A percentile compares a stretch with the other conserved stretches of the same genome.
Evolutionary conservation across 73 alveolate species (phyloP).

Genomic region (Blepharisma japonicum): DNA sequence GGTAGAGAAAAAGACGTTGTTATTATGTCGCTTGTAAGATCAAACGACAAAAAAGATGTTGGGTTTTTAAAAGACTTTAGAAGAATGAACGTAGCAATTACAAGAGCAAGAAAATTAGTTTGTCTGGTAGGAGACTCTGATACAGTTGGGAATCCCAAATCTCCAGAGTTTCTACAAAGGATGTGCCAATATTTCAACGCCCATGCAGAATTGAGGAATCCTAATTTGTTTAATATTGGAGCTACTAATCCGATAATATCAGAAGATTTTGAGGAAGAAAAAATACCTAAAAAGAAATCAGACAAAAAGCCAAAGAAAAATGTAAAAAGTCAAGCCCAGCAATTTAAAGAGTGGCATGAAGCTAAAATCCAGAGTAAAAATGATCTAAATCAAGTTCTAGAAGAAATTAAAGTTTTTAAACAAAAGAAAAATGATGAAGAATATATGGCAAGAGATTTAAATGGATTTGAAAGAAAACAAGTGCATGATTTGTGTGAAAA

Average conservation of each 20-base stretch:
- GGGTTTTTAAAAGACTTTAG: conserved; percentile 95
- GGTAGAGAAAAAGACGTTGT: conserved; percentile 99
- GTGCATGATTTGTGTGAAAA: conserved; percentile 63
- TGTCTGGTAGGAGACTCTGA: conserved; percentile 89
- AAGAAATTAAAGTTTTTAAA: conserved; percentile 5
- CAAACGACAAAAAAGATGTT: conserved; percentile 84
- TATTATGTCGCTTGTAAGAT: conserved; percentile 90
- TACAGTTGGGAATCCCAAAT: conserved; percentile 51
- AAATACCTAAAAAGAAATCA: conserved; percentile 37
- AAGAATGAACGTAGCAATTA: conserved; percentile 97
- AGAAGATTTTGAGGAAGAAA: conserved; percentile 42
- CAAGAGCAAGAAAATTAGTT: conserved; percentile 91
- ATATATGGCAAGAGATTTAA: conserved; percentile 34
- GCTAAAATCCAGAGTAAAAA: conserved; percentile 37
- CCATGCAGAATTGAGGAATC: not conserved
- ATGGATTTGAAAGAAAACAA: conserved; percentile 53
- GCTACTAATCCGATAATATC: conserved; percentile 8
- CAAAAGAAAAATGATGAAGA: conserved; percentile 29
- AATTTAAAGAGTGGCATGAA: conserved; percentile 3
- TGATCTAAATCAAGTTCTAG: conserved; percentile 31
- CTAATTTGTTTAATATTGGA: not conserved
- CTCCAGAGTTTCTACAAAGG: conserved; percentile 16
- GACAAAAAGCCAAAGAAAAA: conserved; percentile 45
- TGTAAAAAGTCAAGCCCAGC: conserved; percentile 38
- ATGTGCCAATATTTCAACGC: conserved; percentile 1